Percentiles rank a stretch among this genome's conserved stretches.
Conservation (phyloP, 164 flowering plant species). For the Piper longum region DNA sequence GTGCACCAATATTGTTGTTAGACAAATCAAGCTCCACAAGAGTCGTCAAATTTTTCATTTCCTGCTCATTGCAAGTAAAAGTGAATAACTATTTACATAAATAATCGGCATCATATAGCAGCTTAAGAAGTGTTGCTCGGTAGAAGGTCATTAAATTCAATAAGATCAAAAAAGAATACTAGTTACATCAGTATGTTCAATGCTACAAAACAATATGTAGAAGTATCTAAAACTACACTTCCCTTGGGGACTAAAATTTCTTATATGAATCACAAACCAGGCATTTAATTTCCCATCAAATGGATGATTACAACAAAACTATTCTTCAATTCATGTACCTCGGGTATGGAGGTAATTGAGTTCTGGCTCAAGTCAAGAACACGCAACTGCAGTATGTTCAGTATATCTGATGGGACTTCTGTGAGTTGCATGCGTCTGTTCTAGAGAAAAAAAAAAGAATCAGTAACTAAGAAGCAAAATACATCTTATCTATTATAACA, state of each 20-base stretch:
- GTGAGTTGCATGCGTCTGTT: conserved; percentile 55
- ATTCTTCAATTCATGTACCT: conserved; percentile 25
- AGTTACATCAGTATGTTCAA: not conserved
- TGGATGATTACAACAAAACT: not conserved
- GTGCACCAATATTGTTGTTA: conserved; percentile 61
- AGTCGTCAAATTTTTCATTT: conserved; percentile 45
- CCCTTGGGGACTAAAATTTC: not conserved
- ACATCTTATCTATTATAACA: not conserved
- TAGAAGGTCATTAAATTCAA: not conserved
- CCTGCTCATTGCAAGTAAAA: conserved; percentile 34
- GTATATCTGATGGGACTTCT: conserved; percentile 54
- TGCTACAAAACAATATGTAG: too few relatives aligned
- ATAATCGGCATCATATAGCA: not conserved
- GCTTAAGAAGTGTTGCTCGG: not conserved
- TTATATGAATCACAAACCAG: not conserved
- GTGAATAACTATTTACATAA: not conserved
- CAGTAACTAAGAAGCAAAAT: not conserved
- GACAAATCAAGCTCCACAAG: conserved; percentile 72
- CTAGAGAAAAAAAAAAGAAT: conserved; percentile 2
- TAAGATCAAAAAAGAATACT: too few relatives aligned
- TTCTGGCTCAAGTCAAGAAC: conserved; percentile 90
- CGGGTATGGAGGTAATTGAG: conserved; percentile 52
- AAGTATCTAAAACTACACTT: not conserved
- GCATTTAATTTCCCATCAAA: not conserved
- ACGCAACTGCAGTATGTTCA: conserved; percentile 39